Percentiles rank a stretch among this genome's conserved stretches.
Conservation (phyloP, 768 basidiomycete species). For the Boletus fagicola region DNA sequence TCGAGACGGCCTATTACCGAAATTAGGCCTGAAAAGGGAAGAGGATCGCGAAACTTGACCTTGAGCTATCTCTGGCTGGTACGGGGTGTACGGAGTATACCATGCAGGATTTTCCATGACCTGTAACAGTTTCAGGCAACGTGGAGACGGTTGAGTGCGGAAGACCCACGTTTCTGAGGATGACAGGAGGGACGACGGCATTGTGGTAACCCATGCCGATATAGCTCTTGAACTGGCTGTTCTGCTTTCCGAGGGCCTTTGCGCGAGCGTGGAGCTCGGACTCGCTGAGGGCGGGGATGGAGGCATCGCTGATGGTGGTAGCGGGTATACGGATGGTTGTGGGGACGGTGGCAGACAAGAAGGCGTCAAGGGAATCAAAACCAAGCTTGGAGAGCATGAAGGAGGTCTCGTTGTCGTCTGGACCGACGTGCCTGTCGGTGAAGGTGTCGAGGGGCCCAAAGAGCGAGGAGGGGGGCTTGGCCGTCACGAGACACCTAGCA, state of each 20-base stretch:
- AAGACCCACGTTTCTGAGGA: constrained; percentile 77
- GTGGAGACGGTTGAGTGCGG: not conserved
- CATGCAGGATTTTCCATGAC: constrained; percentile 94
- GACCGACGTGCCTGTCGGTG: constrained; percentile 88
- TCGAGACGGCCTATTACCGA: constrained; percentile 77
- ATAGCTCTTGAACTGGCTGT: constrained; percentile 85
- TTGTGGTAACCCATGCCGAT: constrained; percentile 99
- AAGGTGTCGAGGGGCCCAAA: constrained; percentile 91
- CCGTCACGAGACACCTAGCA: constrained; percentile 54
- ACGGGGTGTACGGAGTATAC: constrained; percentile 97
- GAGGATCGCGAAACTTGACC: constrained; percentile 45
- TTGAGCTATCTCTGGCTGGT: constrained; percentile 98
- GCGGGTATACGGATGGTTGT: constrained; percentile 69
- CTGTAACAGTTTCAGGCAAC: constrained; percentile 36
- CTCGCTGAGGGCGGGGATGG: constrained; percentile 80
- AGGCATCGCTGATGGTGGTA: constrained; percentile 57
- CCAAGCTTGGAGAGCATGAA: constrained; percentile 84
- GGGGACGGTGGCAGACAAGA: constrained; percentile 82
- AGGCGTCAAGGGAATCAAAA: constrained; percentile 84
- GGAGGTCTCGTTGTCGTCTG: constrained; percentile 74
- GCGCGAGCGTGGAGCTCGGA: constrained; percentile 76
- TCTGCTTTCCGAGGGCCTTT: constrained; percentile 70
- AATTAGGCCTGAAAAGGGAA: constrained; percentile 12
- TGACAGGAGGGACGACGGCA: constrained; percentile 93
- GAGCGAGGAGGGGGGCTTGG: constrained; percentile 58